These are phyloP conservation scores for Pichia cephalocereana DNA, from an alignment of 805 yeast species.

Conservation along the genomic window DNA sequence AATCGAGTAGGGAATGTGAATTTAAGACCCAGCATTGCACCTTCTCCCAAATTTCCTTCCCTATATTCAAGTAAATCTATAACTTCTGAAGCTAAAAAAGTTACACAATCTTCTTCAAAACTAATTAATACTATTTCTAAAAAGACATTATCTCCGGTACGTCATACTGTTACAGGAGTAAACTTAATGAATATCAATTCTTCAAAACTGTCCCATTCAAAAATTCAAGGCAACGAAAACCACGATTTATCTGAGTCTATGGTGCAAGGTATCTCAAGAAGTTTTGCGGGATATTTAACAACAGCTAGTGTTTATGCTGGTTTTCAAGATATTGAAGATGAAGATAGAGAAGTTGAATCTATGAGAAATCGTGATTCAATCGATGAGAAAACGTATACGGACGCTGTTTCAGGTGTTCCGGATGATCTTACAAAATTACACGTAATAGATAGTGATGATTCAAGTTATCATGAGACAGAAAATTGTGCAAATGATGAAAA, in stretches of 20 bases:
- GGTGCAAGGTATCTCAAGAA: conserved; percentile 36
- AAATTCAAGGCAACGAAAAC: conserved; percentile 1
- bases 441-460: conserved; percentile 5
- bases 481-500: neutral
- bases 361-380: neutral
- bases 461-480: neutral
- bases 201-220: neutral
- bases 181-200: neutral
- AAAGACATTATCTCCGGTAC: neutral
- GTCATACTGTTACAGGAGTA: neutral
- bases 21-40: neutral
- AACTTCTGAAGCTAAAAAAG: neutral
- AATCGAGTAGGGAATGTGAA: neutral
- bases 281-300: conserved; percentile 46
- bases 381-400: neutral
- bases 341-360: conserved; percentile 17
- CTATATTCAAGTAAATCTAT: neutral
- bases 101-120: neutral
- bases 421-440: neutral
- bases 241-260: conserved; percentile 6
- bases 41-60: neutral
- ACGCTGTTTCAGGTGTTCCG: conserved; percentile 4
- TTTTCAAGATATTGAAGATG: conserved; percentile 25
- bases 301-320: conserved; percentile 48
- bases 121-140: neutral